Percentiles rank a stretch among this genome's conserved stretches.
Conservation (phyloP, 768 basidiomycete species). For the Phlegmacium glaucopus region DNA sequence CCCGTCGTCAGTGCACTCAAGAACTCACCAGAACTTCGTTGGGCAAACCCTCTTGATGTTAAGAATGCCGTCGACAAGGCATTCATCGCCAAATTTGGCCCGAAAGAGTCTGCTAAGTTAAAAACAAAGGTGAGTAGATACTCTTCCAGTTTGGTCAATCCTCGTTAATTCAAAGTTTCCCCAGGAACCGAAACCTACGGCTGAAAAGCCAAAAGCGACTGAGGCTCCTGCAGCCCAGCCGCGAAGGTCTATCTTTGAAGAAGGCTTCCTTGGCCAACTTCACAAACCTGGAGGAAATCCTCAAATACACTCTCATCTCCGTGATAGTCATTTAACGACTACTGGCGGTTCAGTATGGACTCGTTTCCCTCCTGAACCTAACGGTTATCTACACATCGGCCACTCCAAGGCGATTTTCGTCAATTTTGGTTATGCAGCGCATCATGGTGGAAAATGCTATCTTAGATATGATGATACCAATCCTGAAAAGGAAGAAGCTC, state of each 20-base stretch:
- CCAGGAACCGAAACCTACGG: constrained; percentile 42
- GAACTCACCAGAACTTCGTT: constrained; percentile 59
- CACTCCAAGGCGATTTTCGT: constrained; percentile 99
- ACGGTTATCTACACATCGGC: constrained; percentile 93
- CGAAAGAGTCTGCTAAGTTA: constrained; percentile 61
- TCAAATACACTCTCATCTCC: constrained; percentile 74
- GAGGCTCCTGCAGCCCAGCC: constrained; percentile 34
- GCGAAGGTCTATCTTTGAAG: constrained; percentile 77
- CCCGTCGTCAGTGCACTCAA: constrained; percentile 63
- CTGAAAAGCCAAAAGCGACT: constrained; percentile 24
- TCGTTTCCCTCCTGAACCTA: constrained; percentile 98
- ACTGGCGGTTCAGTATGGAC: constrained; percentile 89
- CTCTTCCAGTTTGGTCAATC: too few species aligned
- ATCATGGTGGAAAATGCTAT: constrained; percentile 90
- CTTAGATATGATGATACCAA: constrained; percentile 98
- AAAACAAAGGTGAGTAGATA: constrained; percentile 55
- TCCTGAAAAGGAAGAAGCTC: constrained; percentile 94
- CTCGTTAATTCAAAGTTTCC: constrained; percentile 16
- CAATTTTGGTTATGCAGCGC: constrained; percentile 97
- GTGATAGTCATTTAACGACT: constrained; percentile 73
- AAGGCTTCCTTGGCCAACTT: constrained; percentile 89
- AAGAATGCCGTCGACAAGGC: constrained; percentile 77
- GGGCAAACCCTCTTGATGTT: constrained; percentile 82
- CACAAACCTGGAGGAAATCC: constrained; percentile 95
- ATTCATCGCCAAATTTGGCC: constrained; percentile 67